Base-by-base conservation (phyloP, 352 stramenopile genomes). In the Phytopythium boreale region DNA sequence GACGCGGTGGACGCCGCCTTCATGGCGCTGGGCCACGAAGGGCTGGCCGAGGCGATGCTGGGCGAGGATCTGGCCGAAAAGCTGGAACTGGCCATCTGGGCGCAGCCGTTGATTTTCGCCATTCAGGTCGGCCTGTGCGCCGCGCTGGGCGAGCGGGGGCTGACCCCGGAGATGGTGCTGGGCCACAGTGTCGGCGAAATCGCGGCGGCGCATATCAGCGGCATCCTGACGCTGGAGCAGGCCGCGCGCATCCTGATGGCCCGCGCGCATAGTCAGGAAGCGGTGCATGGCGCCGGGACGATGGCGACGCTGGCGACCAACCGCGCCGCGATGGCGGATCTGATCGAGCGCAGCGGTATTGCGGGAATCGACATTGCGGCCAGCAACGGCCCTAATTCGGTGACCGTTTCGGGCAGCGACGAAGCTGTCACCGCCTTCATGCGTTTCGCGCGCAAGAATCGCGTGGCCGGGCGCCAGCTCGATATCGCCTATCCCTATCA, bases 401-500 rank as follows among this genome's bases (percentile, higher is more conserved):
- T 55, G 47, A 55, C 47, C 47, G 47, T 55, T 55, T 55, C 47
- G 47, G 47, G 47, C 47, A 55, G 47, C 47, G 47, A 55, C 47
- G 47, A 55, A 55, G 47, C 47, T 55, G 47, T 55, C 47, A 55
- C 47, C 47, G 47, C 47, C 47, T 55, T 55, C 47, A 55, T 55
- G 47, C 47, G 47, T 55, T 55, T 55, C 47, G 47, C 47, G 47
- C 47, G 47, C 47, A 55, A 55, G 47, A 55, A 55, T 55, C 47
- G 47, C 47, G 47, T 55, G 47, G 47, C 47, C 47, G 47, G 47
- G 47, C 47, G 47, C 47, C 47, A 55, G 47, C 47, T 55, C 47
- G 47, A 55, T 55, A 55, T 55, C 47, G 47, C 47, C 47, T 55
- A 55, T 55, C 47, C 47, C 47, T 55, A 55, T 55, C 47, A 55